Evolutionary conservation across 2,329 filamentous ascomycete species (phyloP).

Genomic region (Proliferodiscus dingleyae): DNA sequence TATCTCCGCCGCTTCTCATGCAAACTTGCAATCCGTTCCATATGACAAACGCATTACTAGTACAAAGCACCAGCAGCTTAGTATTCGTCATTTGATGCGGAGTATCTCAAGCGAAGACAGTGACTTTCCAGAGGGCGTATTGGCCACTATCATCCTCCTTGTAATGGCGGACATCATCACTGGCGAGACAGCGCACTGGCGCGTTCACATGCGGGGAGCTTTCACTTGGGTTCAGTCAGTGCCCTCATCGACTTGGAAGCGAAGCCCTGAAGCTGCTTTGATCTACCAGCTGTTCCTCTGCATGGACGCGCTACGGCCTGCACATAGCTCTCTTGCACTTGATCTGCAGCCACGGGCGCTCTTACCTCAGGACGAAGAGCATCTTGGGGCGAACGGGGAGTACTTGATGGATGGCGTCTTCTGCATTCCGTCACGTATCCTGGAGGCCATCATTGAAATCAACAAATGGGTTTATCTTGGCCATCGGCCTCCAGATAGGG

Average conservation of each 20-base stretch:
- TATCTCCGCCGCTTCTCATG: neutral
- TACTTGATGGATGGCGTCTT: neutral
- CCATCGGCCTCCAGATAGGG: neutral
- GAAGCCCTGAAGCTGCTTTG: neutral
- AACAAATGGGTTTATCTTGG: neutral
- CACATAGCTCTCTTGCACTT: neutral
- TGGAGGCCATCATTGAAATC: neutral
- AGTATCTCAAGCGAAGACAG: neutral
- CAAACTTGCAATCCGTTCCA: neutral
- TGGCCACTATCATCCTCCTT: neutral
- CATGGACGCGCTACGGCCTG: neutral
- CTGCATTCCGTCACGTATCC: neutral
- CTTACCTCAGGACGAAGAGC: neutral
- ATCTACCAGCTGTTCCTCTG: constrained; percentile 1
- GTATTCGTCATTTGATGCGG: neutral
- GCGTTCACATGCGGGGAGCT: constrained; percentile 1
- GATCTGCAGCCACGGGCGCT: neutral
- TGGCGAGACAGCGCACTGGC: neutral
- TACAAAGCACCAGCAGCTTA: neutral
- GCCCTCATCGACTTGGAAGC: neutral
- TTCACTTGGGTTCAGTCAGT: neutral
- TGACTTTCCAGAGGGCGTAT: neutral
- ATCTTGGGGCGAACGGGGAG: neutral
- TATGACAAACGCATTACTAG: neutral
- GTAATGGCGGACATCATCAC: neutral